Evolutionary conservation across 2,329 filamentous ascomycete species (phyloP), one percentile per base, ranked within the genome.

Genomic region (Lomentospora prolificans): DNA sequence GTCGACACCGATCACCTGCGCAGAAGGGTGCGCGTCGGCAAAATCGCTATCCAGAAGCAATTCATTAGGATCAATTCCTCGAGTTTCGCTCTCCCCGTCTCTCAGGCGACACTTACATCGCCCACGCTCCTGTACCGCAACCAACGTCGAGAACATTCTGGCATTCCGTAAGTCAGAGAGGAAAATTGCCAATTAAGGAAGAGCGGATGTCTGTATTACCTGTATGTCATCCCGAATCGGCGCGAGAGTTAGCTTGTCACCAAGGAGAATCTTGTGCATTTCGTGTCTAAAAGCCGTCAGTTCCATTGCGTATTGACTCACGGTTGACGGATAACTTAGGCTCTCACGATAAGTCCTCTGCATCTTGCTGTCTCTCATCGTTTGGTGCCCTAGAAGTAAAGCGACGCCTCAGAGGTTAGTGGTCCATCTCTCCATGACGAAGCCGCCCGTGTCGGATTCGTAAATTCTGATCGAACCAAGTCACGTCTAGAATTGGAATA

Each of bases 1-100:
- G 60, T 84, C 80, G 2, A 78, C 76, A 8, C 80, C 80, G 39
- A 75, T 73, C 3, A 68, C 79, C 68, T 65, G 70, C 39, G 67
- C 73, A 53, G 72, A 64, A 19, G 77, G 76, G 55, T 76, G 72
- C 2, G 68, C 57, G 55, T 78, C 66, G 57, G 72, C 61, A 61
- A 70, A 48, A 60, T 60, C 44, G 7, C 56, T 39, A 30, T 14
- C n/a, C 3, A 1, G 3, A 3, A 14, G 27, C 33, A 53, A n/a
- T n/a, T 51, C 50, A 55, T 33, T 36, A 46, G 19, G 10, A 7
- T n/a, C n/a, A 6, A 10, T 5, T 14, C 8, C 8, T 46, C 30
- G n/a, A n/a, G n/a, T n/a, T n/a, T n/a, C n/a, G n/a, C n/a, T n/a
- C n/a, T n/a, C n/a, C n/a, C n/a, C n/a, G n/a, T n/a, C n/a, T n/a